Evolutionary conservation across 352 stramenopile species (phyloP), one percentile per base, ranked within the genome.

Genomic region (Peronospora tabacina): DNA sequence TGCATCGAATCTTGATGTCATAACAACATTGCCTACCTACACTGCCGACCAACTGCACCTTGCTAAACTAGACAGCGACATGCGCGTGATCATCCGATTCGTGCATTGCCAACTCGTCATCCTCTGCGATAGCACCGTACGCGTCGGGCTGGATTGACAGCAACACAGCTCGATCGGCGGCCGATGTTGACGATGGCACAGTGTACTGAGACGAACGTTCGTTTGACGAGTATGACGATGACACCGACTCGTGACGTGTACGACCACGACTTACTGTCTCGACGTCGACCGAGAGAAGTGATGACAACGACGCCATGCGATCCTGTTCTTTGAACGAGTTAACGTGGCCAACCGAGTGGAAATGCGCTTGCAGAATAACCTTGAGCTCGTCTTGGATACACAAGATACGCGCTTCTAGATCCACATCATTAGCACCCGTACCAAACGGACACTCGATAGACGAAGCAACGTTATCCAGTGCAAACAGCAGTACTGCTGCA

Each of bases 341-440:
- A n/a, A 65, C 56, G 15, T 68, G 61, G 13, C 68, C 64, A 1
- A 72, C 58, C 0, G 67, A 72, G 28, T 74, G 62, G 37, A 85
- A 78, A 43, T 79, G 70, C 13, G 68, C 70, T 22, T 70, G 61
- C 13, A 78, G 47, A 36, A 74, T 68, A 5, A 75, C 66, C 49
- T 80, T 71, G 39, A 85, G 61, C 53, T 79, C 69, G 36, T 82
- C 62, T 42, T 83, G 71, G 38, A 82, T 69, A 24, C 55, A 66
- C 46, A 75, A 51, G 5, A 82, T 69, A 17, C 59, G 56, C 15
- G 58, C 44, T 54, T 83, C 66, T 5, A 82, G 48, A 20, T 74
- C 57, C 34, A 77, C 61, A 45, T 66, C 61, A 35, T 78, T 71
- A 0, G 63, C 45, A 37, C 68, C 66, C 1, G 44, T 12, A 1